phyloP scores from a whole-genome alignment of 2,329 filamentous ascomycete genomes.

The Aspergillus ustus region DNA sequence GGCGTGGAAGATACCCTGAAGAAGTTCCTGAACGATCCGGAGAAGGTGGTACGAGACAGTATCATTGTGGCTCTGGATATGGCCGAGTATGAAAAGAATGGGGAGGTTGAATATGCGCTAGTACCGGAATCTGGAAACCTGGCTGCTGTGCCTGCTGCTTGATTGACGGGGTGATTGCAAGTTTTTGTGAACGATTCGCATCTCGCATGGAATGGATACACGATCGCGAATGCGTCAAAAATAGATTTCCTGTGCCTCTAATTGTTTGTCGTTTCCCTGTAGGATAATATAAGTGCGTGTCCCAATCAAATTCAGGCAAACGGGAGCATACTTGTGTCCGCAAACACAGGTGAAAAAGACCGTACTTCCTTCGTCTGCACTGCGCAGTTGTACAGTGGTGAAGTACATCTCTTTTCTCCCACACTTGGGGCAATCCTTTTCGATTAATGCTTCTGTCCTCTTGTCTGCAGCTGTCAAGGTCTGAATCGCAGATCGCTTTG shows the following conservation, averaged over 20 bases:
- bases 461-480: slow-evolving; percentile 77
- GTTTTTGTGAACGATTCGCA: slow-evolving; percentile 21
- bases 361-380: slow-evolving; percentile 93
- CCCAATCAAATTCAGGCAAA: neutral
- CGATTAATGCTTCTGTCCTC: slow-evolving; percentile 71
- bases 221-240: slow-evolving; percentile 23
- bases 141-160: slow-evolving; percentile 34
- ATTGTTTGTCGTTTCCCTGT: slow-evolving; percentile 44
- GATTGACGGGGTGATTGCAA: slow-evolving; percentile 25
- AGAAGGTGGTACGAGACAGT: slow-evolving; percentile 92
- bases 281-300: slow-evolving; percentile 25
- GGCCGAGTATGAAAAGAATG: slow-evolving; percentile 93
- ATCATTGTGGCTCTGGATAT: slow-evolving; percentile 95
- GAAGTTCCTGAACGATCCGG: slow-evolving; percentile 84
- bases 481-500: slow-evolving; percentile 86
- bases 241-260: slow-evolving; percentile 29
- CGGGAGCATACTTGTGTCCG: slow-evolving; percentile 72
- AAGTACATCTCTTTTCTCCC: slow-evolving; percentile 81
- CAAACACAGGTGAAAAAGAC: slow-evolving; percentile 90
- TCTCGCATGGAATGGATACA: slow-evolving; percentile 31
- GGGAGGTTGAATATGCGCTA: slow-evolving; percentile 87
- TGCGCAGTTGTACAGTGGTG: slow-evolving; percentile 81
- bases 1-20: slow-evolving; percentile 87
- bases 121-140: slow-evolving; percentile 65
- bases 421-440: slow-evolving; percentile 78